phyloP scores from a whole-genome alignment of 352 stramenopile species.

The Phytophthora litchii region DNA sequence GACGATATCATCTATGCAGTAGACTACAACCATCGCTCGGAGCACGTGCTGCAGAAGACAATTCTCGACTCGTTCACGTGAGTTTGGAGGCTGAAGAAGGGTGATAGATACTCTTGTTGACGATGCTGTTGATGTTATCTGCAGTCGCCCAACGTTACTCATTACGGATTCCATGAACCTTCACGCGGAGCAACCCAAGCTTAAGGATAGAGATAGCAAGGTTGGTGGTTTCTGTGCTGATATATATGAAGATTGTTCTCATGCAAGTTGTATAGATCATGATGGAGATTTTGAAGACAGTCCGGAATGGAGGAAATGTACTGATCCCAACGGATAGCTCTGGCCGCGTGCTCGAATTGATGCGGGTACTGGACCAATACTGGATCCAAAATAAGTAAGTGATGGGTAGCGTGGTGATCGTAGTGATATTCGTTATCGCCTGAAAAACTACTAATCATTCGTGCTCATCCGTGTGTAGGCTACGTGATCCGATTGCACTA shows the following conservation, averaged over 20 bases:
- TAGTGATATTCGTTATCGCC: not conserved
- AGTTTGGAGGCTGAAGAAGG: conserved; percentile 5
- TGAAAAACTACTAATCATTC: conserved; percentile 14
- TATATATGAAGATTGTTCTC: conserved; percentile 4
- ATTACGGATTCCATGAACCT: conserved; percentile 92
- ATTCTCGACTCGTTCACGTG: conserved; percentile 93
- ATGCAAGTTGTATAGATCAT: conserved; percentile 75
- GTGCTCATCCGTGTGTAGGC: conserved; percentile 32
- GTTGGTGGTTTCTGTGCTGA: conserved; percentile 10
- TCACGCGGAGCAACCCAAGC: conserved; percentile 84
- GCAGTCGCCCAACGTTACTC: conserved; percentile 79
- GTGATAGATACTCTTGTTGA: not conserved
- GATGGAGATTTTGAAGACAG: conserved; percentile 92
- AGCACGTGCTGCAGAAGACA: conserved; percentile 94
- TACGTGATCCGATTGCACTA: conserved; percentile 84
- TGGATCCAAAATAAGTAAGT: conserved; percentile 95
- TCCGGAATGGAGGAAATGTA: conserved; percentile 94
- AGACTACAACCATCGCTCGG: conserved; percentile 94
- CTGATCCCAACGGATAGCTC: conserved; percentile 95
- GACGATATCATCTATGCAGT: conserved; percentile 94
- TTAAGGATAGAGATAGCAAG: conserved; percentile 89
- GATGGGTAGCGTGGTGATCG: conserved; percentile 4
- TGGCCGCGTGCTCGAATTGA: conserved; percentile 94
- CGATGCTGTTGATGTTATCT: conserved; percentile 13
- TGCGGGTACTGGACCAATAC: conserved; percentile 95